A percentile compares a stretch with the other conserved stretches of the same genome.
phyloP scores from a whole-genome alignment of 306 rosid species.

The Quercus bicolor region DNA sequence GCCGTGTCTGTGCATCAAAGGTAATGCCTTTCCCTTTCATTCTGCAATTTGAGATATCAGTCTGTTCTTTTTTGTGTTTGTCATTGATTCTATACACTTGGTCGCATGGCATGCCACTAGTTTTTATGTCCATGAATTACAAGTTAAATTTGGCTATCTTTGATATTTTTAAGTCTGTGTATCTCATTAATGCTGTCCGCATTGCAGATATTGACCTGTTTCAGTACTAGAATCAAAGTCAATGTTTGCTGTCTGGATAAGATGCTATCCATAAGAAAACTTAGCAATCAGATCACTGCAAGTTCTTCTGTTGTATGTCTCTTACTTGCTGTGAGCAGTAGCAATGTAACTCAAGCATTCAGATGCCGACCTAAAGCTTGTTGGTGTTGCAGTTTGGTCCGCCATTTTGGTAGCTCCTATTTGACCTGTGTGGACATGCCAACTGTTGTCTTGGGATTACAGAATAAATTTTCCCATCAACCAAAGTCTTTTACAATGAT shows the following conservation, averaged over 20 bases:
- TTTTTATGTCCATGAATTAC: background rate
- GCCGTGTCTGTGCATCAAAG: too few relatives aligned
- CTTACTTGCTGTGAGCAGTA: conserved; percentile 25
- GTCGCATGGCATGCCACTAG: background rate
- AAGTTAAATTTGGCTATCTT: background rate
- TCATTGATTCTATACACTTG: background rate
- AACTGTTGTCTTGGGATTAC: conserved; percentile 17
- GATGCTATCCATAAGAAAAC: conserved; percentile 34
- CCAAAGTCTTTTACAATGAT: conserved; percentile 35
- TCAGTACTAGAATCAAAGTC: background rate
- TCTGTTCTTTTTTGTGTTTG: background rate
- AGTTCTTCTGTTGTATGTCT: conserved; percentile 16
- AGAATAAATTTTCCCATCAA: conserved; percentile 14
- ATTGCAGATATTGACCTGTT: background rate
- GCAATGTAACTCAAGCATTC: conserved; percentile 11
- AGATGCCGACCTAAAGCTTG: conserved; percentile 4
- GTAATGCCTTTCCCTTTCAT: background rate
- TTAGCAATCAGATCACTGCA: conserved; percentile 21
- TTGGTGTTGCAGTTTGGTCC: conserved; percentile 16
- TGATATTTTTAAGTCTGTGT: background rate
- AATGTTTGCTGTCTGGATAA: background rate
- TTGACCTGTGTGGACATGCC: conserved; percentile 19
- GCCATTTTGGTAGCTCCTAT: conserved; percentile 30
- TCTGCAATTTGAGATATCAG: too few relatives aligned
- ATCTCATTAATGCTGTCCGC: background rate